Conservation (phyloP, 1,284 basidiomycete genomes). For the Fomitopsis pinicola region DNA sequence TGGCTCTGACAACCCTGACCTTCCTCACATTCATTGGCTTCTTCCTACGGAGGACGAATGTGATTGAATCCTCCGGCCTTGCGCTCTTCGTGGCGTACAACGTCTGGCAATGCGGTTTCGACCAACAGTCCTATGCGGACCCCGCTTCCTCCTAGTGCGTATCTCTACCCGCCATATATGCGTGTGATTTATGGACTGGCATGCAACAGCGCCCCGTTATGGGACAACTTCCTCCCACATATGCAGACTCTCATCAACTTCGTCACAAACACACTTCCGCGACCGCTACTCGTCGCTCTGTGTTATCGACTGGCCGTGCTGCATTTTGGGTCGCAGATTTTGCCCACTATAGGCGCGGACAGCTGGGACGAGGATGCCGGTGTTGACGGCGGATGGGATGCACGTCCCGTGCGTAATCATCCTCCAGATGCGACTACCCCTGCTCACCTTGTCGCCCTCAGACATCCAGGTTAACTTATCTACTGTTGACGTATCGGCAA, state of each 20-base stretch:
- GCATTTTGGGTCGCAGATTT: conserved; percentile 81
- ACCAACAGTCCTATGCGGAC: conserved; percentile 63
- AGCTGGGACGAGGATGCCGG: conserved; percentile 70
- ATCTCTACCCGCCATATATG: neutral
- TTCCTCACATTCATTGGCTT: conserved; percentile 93
- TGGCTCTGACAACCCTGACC: conserved; percentile 64
- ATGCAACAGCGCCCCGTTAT: conserved; percentile 55
- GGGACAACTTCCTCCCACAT: conserved; percentile 76
- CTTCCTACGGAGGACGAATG: conserved; percentile 82
- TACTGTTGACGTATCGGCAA: conserved; percentile 78
- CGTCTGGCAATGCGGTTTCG: conserved; percentile 78
- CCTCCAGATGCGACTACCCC: too few species aligned
- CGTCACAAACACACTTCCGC: conserved; percentile 77
- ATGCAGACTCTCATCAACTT: conserved; percentile 75
- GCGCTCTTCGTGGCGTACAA: conserved; percentile 86
- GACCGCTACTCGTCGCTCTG: conserved; percentile 80
- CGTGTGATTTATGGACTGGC: neutral
- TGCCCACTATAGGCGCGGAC: conserved; percentile 80
- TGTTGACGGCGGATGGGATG: conserved; percentile 62
- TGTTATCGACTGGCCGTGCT: conserved; percentile 80
- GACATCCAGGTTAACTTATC: conserved; percentile 69
- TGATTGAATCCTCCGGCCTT: conserved; percentile 87
- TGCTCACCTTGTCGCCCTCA: conserved; percentile 25
- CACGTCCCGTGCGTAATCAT: conserved; percentile 50
- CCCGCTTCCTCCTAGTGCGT: conserved; percentile 74